Evolutionary conservation across 2,329 filamentous ascomycete genomes (phyloP), one percentile per base, ranked within the genome.

Genomic region (Monilinia aucupariae): DNA sequence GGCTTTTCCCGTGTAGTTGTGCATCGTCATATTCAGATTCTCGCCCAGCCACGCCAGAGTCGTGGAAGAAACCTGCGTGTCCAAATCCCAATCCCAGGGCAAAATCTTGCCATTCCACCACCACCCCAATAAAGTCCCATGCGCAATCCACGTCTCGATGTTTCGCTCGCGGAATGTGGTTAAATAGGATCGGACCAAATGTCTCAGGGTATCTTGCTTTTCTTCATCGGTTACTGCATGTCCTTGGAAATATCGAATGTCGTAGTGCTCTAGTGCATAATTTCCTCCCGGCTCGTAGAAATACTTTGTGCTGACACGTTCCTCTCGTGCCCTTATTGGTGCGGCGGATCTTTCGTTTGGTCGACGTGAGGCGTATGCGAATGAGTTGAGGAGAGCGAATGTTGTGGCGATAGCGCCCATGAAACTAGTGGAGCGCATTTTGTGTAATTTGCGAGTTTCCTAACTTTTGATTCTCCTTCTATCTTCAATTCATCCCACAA

Each of bases 31-130:
- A 76, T 94, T 94, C 74, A 85, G 81, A 66, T 85, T 78, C 63
- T 84, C 76, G 39, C 81, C 88, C 32, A 94, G 78, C 74, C 85
- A 85, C 43, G 78, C 75, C 52, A 94, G 79, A 0, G 90, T 92
- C 39, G 79, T 77, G 62, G 82, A 82, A 22, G 85, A 84, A 34
- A 94, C 85, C 76, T 94, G 91, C 0, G 90, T 89, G 75, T 96
- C 91, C 52, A 94, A 79, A 74, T 96, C 91, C 78, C 86, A 89
- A 75, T 94, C 90, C 90, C 90, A 92, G 0, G 90, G 89, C 77
- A 92, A 85, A 72, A 90, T 85, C 76, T 85, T 77, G 49, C 79
- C 82, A 73, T 91, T 93, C 91, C 91, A 96, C 89, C 89, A 94
- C 91, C 91, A 96, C 15, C 90, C 91, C 27, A 96, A 78, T 56